phyloP scores from a whole-genome alignment of 306 rosid species.

The Purshia tridentata region DNA sequence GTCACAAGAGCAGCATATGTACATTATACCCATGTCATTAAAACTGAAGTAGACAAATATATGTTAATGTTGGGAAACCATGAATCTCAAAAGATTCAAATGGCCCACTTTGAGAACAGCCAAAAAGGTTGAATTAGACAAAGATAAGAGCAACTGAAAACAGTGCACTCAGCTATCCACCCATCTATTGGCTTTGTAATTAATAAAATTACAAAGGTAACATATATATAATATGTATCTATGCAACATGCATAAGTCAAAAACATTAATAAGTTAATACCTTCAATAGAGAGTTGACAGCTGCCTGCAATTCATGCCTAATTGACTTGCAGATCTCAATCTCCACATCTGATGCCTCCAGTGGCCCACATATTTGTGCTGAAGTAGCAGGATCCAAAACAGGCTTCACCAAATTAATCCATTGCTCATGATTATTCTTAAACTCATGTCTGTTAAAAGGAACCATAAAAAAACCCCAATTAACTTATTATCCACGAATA shows the following conservation, averaged over 20 bases:
- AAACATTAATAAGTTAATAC: conserved; percentile 34
- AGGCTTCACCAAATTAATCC: conserved; percentile 74
- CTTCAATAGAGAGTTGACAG: conserved; percentile 75
- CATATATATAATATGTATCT: neutral
- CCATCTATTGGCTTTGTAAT: neutral
- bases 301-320: conserved; percentile 67
- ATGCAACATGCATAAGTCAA: neutral
- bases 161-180: neutral
- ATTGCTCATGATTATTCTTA: conserved; percentile 55
- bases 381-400: conserved; percentile 57
- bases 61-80: neutral
- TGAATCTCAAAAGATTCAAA: neutral
- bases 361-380: conserved; percentile 47
- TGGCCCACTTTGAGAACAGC: neutral
- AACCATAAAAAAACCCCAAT: conserved; percentile 6
- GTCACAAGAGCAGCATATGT: neutral
- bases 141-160: neutral
- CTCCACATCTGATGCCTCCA: conserved; percentile 49
- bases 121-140: neutral
- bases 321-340: conserved; percentile 59
- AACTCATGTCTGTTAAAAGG: conserved; percentile 67
- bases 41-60: neutral
- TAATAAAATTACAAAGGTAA: neutral
- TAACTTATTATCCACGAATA: neutral
- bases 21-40: neutral